Conservation (phyloP, 257 asterid species). For the Solanum bulbocastanum region DNA sequence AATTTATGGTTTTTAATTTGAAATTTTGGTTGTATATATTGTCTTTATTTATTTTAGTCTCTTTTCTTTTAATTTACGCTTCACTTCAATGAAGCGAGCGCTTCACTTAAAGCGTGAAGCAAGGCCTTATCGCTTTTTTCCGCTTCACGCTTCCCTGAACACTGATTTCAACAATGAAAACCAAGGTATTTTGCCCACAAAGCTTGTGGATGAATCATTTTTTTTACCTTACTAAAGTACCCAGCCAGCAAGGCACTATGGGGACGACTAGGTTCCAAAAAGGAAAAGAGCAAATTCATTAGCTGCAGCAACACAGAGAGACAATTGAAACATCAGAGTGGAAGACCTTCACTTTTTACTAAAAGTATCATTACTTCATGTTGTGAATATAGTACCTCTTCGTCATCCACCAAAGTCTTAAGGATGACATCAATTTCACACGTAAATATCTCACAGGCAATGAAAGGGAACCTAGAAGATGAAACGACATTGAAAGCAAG, state of each 20-base stretch:
- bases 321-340: conserved; percentile 2
- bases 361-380: neutral
- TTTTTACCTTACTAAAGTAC: conserved; percentile 87
- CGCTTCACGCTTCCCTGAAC: too few relatives aligned
- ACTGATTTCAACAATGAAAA: conserved; percentile 1
- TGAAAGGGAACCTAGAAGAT: conserved; percentile 77
- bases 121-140: too few relatives aligned
- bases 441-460: conserved; percentile 92
- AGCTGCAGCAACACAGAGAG: conserved; percentile 45
- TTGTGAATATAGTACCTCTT: conserved; percentile 52
- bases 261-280: conserved; percentile 77
- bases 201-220: conserved; percentile 2
- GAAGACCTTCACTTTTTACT: conserved; percentile 4
- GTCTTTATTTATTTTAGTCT: too few relatives aligned
- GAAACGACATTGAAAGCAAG: conserved; percentile 7
- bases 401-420: conserved; percentile 90
- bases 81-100: too few relatives aligned
- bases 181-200: neutral
- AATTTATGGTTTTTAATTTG: too few relatives aligned
- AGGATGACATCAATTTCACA: conserved; percentile 97
- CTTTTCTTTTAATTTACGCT: too few relatives aligned
- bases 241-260: conserved; percentile 93
- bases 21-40: too few relatives aligned
- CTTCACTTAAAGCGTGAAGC: too few relatives aligned
- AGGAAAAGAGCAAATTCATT: conserved; percentile 89